Evolutionary conservation across 371 early-diverging fungal species (phyloP), one percentile per base, ranked within the genome.

Genomic region (Mucor ambiguus): DNA sequence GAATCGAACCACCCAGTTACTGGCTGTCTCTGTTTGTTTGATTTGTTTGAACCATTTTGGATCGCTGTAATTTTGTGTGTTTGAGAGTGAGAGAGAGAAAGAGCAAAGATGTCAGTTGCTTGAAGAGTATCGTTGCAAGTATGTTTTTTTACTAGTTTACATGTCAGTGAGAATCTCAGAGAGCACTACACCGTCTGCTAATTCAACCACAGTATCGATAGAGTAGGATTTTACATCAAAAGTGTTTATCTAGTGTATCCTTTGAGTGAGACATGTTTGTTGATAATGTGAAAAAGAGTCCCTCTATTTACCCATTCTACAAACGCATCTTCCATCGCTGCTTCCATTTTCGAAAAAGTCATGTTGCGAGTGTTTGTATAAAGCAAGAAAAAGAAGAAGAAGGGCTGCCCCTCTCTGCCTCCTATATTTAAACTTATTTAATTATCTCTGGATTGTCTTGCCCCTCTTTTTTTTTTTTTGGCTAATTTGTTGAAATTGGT

Each of bases 1-100:
- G 79, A 94, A 90, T 64, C 90, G 91, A 55, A 91, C 77, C 6
- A 96, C 94, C 98, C 97, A 98, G 79, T 92, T 94, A 73, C 89
- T 89, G 54, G 89, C 88, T 30, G 85, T 77, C 58, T 92, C 93
- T 16, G 86, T 80, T 4, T 86, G 76, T 55, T 72, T 66, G 29
- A 87, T 82, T 44, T 81, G 77, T 63, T 92, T 92, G 84, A 97
- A 97, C 95, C 95, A 96, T 61, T 90, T 87, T 24, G 89, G 78
- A 74, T 97, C 96, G 60, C 96, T 93, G 75, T 41, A 32, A 18
- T 35, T 33, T 10, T 12, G 12, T 62, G 20, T n/a, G n/a, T n/a
- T n/a, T n/a, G n/a, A n/a, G n/a, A n/a, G n/a, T n/a, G n/a, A n/a
- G n/a, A n/a, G n/a, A 30, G 12, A 49, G 32, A 33, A 29, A 14